A percentile compares a stretch with the other conserved stretches of the same genome.
Evolutionary conservation across 257 asterid genomes (phyloP).

Genomic region (Leonotis leonurus): DNA sequence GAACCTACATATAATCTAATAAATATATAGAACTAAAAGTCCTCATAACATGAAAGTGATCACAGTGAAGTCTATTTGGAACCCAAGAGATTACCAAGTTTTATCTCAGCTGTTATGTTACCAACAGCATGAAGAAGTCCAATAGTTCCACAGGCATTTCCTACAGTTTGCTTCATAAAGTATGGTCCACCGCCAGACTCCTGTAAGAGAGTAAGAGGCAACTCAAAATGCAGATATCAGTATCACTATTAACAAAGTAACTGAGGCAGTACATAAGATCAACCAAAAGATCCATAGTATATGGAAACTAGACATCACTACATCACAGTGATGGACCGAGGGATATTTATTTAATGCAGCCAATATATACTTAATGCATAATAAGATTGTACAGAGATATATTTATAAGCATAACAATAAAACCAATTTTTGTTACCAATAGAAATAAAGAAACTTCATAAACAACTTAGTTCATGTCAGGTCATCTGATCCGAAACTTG

Average conservation of each 20-base stretch:
- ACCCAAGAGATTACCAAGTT: conserved; percentile 56
- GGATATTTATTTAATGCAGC: too few species aligned
- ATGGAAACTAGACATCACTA: background rate
- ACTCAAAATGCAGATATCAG: conserved; percentile 17
- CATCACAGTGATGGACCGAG: too few species aligned
- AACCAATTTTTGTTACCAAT: background rate
- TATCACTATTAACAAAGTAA: background rate
- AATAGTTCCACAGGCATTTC: conserved; percentile 97
- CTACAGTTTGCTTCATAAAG: conserved; percentile 95
- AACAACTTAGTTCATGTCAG: background rate
- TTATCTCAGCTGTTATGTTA: conserved; percentile 76
- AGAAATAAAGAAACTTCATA: background rate
- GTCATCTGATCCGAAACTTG: background rate
- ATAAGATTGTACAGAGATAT: background rate
- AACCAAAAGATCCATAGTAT: background rate
- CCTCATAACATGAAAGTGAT: background rate
- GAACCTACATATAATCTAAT: background rate
- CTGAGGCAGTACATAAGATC: conserved; percentile 14
- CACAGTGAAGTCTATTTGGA: background rate
- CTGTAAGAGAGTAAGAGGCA: conserved; percentile 40
- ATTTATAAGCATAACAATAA: background rate
- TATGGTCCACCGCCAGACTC: conserved; percentile 54
- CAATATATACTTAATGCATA: too few species aligned
- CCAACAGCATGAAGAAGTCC: conserved; percentile 97
- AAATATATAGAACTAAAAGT: conserved; percentile 1